Percentiles rank a stretch among this genome's conserved stretches.
phyloP scores from a whole-genome alignment of 371 early-diverging fungal species.

The Mortierella polycephala region DNA sequence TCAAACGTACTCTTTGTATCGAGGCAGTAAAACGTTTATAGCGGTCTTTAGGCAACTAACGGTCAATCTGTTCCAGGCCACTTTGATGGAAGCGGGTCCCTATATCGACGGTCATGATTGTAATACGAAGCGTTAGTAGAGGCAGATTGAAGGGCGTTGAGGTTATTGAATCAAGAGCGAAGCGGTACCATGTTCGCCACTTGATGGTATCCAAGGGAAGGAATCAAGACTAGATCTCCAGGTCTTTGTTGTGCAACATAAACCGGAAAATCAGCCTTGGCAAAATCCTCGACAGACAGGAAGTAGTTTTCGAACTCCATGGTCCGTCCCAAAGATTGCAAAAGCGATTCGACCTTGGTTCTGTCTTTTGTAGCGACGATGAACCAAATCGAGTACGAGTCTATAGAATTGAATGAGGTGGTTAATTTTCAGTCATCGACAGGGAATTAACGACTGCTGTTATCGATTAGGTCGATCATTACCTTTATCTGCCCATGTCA shows the following conservation, averaged over 20 bases:
- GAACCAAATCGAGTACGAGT: constrained; percentile 52
- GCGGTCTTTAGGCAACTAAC: constrained; percentile 32
- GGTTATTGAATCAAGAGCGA: not conserved
- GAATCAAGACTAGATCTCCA: constrained; percentile 45
- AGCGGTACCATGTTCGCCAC: constrained; percentile 26
- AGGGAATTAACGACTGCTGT: not conserved
- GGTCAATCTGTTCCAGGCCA: constrained; percentile 47
- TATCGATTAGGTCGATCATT: not conserved
- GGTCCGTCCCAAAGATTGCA: constrained; percentile 8
- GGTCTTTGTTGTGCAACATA: constrained; percentile 27
- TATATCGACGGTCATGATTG: not conserved
- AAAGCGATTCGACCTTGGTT: constrained; percentile 26
- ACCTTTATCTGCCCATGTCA: constrained; percentile 54
- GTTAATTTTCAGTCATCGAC: no score
- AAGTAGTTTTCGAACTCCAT: constrained; percentile 49
- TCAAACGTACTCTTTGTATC: constrained; percentile 46
- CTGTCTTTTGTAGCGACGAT: constrained; percentile 39
- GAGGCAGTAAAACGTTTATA: constrained; percentile 32
- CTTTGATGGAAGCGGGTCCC: constrained; percentile 39
- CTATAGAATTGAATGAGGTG: constrained; percentile 5
- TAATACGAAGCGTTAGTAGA: no score
- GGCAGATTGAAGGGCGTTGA: no score
- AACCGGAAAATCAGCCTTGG: constrained; percentile 40
- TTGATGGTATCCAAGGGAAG: constrained; percentile 29
- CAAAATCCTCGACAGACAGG: constrained; percentile 33